Evolutionary conservation across 2,329 filamentous ascomycete species (phyloP), one percentile per base, ranked within the genome.

Genomic region (Mariannaea elegans): DNA sequence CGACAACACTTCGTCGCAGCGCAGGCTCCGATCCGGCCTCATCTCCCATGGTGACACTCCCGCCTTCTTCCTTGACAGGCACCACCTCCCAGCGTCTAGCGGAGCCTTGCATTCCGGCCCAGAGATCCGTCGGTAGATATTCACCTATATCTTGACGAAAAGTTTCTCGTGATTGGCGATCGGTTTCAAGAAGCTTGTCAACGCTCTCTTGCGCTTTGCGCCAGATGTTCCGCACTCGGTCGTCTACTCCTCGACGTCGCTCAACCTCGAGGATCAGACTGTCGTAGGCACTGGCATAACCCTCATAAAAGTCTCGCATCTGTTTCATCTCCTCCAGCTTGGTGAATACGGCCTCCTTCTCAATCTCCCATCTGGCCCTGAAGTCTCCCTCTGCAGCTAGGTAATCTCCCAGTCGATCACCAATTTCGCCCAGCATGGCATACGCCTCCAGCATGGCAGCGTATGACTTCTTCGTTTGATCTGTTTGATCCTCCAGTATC

Each of bases 81-180:
- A 81, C 73, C 2, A 87, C 76, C 34, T 81, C 79, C 80, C 82
- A 86, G 54, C 76, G 81, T 59, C 76, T 81, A 65, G 85, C 85
- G 23, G 81, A 83, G n/a, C 80, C 83, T 63, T 84, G 85, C 75
- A 95, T 85, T 1, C 90, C 91, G 0, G 88, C 89, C 93, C 93
- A 97, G 19, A 97, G 86, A 73, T 97, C 93, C 0, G 90, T 89
- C 0, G 95, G 95, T 10, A 99, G 77, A 72, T 88, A 97, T 64
- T 96, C 92, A 7, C 93, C 94, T 12, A 95, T 89, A 41, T 97
- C 90, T 24, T 89, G 82, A 31, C 91, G 85, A 74, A 99, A 98
- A 0, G 84, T 80, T 64, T 96, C 90, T 34, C 95, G 84, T 63
- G 93, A 88, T 38, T 81, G 82, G 56, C 86, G 80, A 74, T 99